Conservation (phyloP, 352 stramenopile species). For the Phytopythium boreale region DNA sequence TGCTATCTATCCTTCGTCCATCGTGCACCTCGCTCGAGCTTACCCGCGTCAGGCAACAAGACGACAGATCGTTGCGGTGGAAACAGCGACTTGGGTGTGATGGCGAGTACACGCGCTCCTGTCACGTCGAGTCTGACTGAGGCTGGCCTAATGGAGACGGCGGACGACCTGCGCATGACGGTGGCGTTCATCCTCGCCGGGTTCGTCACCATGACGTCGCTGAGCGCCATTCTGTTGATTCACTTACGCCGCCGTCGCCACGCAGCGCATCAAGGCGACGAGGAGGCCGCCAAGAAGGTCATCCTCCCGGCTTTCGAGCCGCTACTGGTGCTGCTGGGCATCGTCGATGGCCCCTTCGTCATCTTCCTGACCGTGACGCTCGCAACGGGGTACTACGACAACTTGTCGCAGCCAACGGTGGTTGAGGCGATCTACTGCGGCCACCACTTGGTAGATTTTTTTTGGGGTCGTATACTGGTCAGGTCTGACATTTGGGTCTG, state of each 20-base stretch:
- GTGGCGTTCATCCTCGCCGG: constrained; percentile 14
- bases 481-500: too few relatives aligned
- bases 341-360: constrained; percentile 26
- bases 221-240: constrained; percentile 28
- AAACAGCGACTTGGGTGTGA: constrained; percentile 8
- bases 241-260: constrained; percentile 20
- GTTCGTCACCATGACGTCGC: constrained; percentile 33
- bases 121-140: too few relatives aligned
- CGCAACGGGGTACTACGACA: constrained; percentile 16
- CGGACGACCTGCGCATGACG: too few relatives aligned
- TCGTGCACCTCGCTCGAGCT: neutral
- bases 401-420: constrained; percentile 12
- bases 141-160: too few relatives aligned
- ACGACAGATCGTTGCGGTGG: constrained; percentile 5
- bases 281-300: constrained; percentile 28
- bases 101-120: constrained; percentile 9
- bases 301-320: constrained; percentile 46
- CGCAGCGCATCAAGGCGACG: constrained; percentile 24
- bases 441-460: too few relatives aligned
- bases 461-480: too few relatives aligned
- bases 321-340: constrained; percentile 25
- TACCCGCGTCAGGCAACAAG: neutral
- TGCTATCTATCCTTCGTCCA: too few relatives aligned
- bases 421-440: constrained; percentile 27
- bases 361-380: constrained; percentile 23